phyloP scores from a whole-genome alignment of 202 grass and related monocot genomes.

The Schoenoplectus tabernaemontani region DNA sequence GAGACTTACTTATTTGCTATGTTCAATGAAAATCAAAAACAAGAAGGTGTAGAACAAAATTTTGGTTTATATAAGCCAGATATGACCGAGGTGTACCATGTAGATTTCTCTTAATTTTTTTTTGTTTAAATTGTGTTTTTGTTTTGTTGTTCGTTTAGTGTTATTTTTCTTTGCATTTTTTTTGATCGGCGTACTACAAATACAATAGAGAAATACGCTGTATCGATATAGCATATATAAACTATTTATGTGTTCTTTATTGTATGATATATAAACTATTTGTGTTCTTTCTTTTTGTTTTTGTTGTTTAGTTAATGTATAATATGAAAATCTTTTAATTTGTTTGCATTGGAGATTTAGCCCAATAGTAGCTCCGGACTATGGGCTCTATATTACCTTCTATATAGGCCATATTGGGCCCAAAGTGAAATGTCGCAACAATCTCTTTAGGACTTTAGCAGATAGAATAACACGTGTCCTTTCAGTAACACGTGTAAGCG shows the following conservation, averaged over 20 bases:
- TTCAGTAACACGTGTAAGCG: background rate
- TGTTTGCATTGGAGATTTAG: background rate
- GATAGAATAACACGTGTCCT: slow-evolving; percentile 8
- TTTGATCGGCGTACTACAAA: slow-evolving; percentile 1
- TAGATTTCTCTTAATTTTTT: slow-evolving; percentile 41
- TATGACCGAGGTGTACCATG: slow-evolving; percentile 78
- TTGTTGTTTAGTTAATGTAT: background rate
- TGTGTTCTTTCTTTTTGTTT: background rate
- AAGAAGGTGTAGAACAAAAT: slow-evolving; percentile 59
- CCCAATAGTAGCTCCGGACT: background rate
- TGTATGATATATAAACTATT: background rate
- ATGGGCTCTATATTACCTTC: no score
- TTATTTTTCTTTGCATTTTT: background rate
- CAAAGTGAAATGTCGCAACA: background rate
- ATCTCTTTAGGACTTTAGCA: background rate
- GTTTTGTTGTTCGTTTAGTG: background rate
- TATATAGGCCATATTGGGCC: background rate
- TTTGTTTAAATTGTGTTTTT: slow-evolving; percentile 8
- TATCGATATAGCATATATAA: background rate
- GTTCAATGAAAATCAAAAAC: slow-evolving; percentile 92
- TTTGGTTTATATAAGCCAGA: slow-evolving; percentile 76
- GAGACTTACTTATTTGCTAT: slow-evolving; percentile 91
- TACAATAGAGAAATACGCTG: background rate
- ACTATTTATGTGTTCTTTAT: background rate
- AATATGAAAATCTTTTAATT: background rate